Percentiles rank a stretch among this genome's conserved stretches.
Evolutionary conservation across 2,329 filamentous ascomycete species (phyloP).

Genomic region (Septoria petroselini): DNA sequence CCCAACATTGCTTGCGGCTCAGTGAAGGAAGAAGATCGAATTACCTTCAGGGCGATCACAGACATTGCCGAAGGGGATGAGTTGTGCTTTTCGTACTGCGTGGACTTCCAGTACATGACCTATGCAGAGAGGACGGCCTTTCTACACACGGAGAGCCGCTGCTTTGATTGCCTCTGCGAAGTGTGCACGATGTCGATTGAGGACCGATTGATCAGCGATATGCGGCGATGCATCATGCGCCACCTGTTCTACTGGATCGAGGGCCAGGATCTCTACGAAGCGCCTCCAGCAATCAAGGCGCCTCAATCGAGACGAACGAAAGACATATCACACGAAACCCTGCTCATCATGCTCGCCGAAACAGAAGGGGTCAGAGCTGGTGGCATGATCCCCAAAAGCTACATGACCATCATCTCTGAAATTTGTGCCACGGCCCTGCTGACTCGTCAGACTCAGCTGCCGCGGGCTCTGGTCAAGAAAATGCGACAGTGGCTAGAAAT

Average conservation of each 20-base stretch:
- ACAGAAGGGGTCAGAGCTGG: background rate
- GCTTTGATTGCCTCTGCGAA: constrained; percentile 9
- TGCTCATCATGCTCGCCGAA: background rate
- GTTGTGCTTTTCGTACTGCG: background rate
- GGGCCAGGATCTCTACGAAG: background rate
- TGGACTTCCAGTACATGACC: background rate
- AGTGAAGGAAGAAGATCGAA: background rate
- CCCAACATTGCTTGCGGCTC: background rate
- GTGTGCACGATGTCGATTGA: background rate
- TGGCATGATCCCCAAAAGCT: background rate
- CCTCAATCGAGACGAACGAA: background rate
- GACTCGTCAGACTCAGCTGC: background rate
- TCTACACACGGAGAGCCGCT: background rate
- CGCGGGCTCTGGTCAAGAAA: background rate
- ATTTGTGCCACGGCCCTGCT: background rate
- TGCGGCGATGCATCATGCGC: constrained; percentile 9
- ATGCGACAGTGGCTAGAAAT: background rate
- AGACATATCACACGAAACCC: background rate
- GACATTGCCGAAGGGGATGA: constrained; percentile 1
- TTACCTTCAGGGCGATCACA: background rate
- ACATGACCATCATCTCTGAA: background rate
- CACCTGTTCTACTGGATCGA: background rate
- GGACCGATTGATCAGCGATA: constrained; percentile 4
- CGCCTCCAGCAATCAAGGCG: background rate
- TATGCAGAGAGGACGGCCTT: background rate